phyloP scores from a whole-genome alignment of 2,329 filamentous ascomycete species.

The Blastomyces silverae region DNA sequence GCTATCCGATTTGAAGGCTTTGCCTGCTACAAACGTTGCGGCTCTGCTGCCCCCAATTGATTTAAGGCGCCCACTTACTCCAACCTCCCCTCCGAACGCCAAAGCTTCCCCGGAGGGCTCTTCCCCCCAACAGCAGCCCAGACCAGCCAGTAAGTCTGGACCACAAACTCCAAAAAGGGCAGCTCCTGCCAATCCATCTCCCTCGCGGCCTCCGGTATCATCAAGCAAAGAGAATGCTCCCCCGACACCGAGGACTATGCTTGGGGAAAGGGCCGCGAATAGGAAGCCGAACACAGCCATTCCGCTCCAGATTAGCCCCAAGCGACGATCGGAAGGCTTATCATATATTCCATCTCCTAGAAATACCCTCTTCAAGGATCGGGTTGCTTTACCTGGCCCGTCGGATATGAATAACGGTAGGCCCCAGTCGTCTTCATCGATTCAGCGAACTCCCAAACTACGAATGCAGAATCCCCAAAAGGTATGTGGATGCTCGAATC shows the following conservation, averaged over 20 bases:
- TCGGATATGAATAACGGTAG: slow-evolving; percentile 27
- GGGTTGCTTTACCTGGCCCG: slow-evolving; percentile 28
- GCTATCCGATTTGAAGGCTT: slow-evolving; percentile 70
- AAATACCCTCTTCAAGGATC: slow-evolving; percentile 31
- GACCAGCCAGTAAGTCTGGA: background rate
- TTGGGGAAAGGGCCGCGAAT: slow-evolving; percentile 32
- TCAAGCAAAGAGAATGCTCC: slow-evolving; percentile 39
- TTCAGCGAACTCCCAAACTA: slow-evolving; percentile 66
- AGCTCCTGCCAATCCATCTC: slow-evolving; percentile 18
- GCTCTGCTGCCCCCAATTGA: slow-evolving; percentile 31
- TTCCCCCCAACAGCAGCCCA: slow-evolving; percentile 14
- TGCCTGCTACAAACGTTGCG: slow-evolving; percentile 54
- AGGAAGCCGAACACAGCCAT: slow-evolving; percentile 30
- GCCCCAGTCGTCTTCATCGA: slow-evolving; percentile 53
- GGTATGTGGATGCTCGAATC: slow-evolving; percentile 25
- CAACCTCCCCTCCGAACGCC: slow-evolving; percentile 22
- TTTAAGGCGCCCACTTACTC: slow-evolving; percentile 35
- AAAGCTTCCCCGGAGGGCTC: slow-evolving; percentile 15
- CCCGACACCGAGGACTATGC: slow-evolving; percentile 30
- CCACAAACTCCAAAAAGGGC: slow-evolving; percentile 17
- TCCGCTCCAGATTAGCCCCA: slow-evolving; percentile 35
- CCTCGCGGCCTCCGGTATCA: slow-evolving; percentile 30
- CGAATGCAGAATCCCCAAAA: slow-evolving; percentile 59
- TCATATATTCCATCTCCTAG: slow-evolving; percentile 47
- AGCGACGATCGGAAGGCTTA: slow-evolving; percentile 41